These are phyloP conservation scores for Ajuga chamaepitys DNA, from an alignment of 257 asterid species.

Conservation along the genomic window DNA sequence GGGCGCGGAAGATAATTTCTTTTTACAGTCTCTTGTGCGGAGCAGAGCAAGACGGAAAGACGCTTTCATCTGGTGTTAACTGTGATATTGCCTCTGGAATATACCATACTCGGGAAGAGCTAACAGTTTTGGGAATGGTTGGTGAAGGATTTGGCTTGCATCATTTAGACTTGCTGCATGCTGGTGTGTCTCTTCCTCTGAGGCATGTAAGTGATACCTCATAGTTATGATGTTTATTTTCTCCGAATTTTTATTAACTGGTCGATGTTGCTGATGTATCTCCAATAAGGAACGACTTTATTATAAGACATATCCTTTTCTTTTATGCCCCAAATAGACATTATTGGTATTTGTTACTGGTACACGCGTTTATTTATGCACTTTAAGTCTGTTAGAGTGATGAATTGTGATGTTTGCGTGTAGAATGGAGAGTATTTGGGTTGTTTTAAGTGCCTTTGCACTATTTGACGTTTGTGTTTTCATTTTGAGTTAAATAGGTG, in stretches of 20 bases:
- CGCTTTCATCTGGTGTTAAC: conserved; percentile 73
- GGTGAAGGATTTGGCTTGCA: conserved; percentile 93
- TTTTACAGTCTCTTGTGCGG: conserved; percentile 92
- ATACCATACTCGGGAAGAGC: conserved; percentile 60
- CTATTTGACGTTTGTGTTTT: no score
- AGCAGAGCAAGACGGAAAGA: conserved; percentile 53
- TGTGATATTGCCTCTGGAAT: conserved; percentile 70
- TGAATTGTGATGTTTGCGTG: no score
- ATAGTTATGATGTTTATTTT: background rate
- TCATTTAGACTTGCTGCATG: conserved; percentile 85
- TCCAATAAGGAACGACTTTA: background rate
- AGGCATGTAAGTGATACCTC: conserved; percentile 73
- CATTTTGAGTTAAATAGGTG: no score
- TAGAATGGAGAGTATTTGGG: no score
- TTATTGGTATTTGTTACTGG: background rate
- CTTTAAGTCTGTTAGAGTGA: no score
- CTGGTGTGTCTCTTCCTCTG: conserved; percentile 90
- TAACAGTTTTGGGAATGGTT: conserved; percentile 86
- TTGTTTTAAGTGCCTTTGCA: no score
- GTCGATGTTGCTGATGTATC: background rate
- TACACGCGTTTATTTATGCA: no score
- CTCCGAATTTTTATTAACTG: background rate
- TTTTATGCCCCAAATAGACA: background rate
- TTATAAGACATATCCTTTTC: conserved; percentile 6
- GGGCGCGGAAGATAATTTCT: conserved; percentile 83